Conservation (phyloP, 2,329 filamentous ascomycete genomes). For the Fusarium irregulare region DNA sequence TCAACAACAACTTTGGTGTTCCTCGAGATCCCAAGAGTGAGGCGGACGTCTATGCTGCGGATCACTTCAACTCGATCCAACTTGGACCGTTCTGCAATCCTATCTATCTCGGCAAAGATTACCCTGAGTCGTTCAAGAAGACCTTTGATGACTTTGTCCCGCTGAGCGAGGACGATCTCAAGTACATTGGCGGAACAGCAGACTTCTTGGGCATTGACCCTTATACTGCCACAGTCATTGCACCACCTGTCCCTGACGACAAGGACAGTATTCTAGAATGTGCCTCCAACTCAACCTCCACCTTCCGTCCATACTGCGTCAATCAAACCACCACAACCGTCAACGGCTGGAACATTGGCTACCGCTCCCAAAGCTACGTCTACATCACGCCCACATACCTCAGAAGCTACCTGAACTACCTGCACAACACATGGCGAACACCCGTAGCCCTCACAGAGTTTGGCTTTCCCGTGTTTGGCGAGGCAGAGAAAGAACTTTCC, state of each 20-base stretch:
- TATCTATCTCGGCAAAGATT: slow-evolving; percentile 63
- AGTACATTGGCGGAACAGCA: slow-evolving; percentile 60
- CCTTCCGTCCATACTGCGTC: slow-evolving; percentile 65
- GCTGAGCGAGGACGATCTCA: slow-evolving; percentile 61
- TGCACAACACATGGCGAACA: slow-evolving; percentile 67
- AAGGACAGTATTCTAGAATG: slow-evolving; percentile 60
- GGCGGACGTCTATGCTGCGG: slow-evolving; percentile 57
- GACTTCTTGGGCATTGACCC: slow-evolving; percentile 69
- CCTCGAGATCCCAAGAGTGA: slow-evolving; percentile 55
- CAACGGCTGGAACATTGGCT: slow-evolving; percentile 69
- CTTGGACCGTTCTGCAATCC: slow-evolving; percentile 65
- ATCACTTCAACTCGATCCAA: slow-evolving; percentile 60
- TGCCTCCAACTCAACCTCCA: slow-evolving; percentile 56
- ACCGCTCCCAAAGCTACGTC: slow-evolving; percentile 65
- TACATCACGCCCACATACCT: slow-evolving; percentile 69
- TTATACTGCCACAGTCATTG: slow-evolving; percentile 67
- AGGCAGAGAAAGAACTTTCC: slow-evolving; percentile 55
- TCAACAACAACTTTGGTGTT: slow-evolving; percentile 63
- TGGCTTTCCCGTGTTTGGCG: slow-evolving; percentile 65
- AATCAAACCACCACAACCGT: slow-evolving; percentile 58
- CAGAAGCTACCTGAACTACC: slow-evolving; percentile 65
- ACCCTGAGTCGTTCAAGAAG: slow-evolving; percentile 59
- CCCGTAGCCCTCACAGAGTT: slow-evolving; percentile 66
- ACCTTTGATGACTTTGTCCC: slow-evolving; percentile 59
- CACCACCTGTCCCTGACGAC: slow-evolving; percentile 52